A percentile compares a stretch with the other conserved stretches of the same genome.
These are phyloP conservation scores for Argentina anserina DNA, from an alignment of 306 rosid species.

Conservation along the genomic window DNA sequence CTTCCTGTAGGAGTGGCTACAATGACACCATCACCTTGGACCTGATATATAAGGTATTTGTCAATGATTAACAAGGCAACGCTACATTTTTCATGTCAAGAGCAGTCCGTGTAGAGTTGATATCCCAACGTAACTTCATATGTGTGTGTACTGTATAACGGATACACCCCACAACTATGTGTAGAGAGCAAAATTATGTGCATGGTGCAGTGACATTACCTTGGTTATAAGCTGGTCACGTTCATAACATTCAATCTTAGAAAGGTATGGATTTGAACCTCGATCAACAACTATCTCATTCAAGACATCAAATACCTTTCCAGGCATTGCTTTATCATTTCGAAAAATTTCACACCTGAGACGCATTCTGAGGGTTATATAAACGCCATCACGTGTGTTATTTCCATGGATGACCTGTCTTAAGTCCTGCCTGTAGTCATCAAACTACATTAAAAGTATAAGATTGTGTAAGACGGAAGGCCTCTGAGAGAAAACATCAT, in stretches of 20 bases:
- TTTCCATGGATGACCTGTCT: constrained; percentile 85
- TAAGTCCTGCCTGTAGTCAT: constrained; percentile 67
- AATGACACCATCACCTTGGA: constrained; percentile 98
- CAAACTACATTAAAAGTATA: constrained; percentile 56
- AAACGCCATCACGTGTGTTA: constrained; percentile 76
- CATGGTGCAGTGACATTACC: constrained; percentile 40
- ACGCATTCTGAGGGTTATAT: constrained; percentile 96
- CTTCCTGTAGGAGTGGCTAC: constrained; percentile 99
- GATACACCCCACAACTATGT: background rate
- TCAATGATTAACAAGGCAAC: constrained; percentile 21
- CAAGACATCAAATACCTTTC: constrained; percentile 86
- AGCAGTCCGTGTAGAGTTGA: background rate
- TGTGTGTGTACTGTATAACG: background rate
- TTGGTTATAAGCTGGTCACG: constrained; percentile 92
- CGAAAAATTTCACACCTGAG: constrained; percentile 88
- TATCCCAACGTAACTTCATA: background rate
- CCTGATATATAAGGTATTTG: constrained; percentile 42
- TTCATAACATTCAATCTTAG: constrained; percentile 94
- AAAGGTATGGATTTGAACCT: constrained; percentile 98
- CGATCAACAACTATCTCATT: constrained; percentile 93
- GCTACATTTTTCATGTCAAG: constrained; percentile 4
- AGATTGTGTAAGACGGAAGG: constrained; percentile 26
- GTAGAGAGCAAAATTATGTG: background rate
- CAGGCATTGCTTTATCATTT: constrained; percentile 86
- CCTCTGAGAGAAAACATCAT: background rate